Evolutionary conservation across 345 rosid species (phyloP), one percentile per base, ranked within the genome.

Genomic region (Euphorbia lathyris): DNA sequence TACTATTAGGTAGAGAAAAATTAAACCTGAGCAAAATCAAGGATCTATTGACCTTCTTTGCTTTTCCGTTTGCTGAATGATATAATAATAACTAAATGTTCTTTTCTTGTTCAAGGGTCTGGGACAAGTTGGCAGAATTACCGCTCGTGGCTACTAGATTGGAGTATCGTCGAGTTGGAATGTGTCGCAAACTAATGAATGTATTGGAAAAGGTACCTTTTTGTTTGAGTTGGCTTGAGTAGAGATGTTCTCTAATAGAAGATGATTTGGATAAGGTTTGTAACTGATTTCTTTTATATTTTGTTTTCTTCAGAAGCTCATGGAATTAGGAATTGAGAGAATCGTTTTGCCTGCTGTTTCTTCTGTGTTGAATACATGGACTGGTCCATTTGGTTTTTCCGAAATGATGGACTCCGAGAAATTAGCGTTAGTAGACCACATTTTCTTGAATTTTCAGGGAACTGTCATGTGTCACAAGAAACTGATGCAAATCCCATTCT

Each of bases 311-410:
- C 82, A 93, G 98, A 85, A 77, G 72, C 85, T 93, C 20, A 53
- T 20, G 73, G 76, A 71, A 68, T 78, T 88, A 74, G 98, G 97
- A 77, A 93, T 88, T 17, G 76, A 90, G 76, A 86, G 83, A 66
- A 76, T 93, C 80, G 74, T 88, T 74, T 75, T 93, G 77, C 96
- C 97, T 56, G 97, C 98, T 74, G 91, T 85, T 77, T 85, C 87
- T 58, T 72, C 76, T 66, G 80, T 84, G 53, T 48, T 93, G 68
- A 78, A 81, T 68, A 80, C 91, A 19, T 93, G 97, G 96, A 90
- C 86, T 16, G 69, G 76, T 48, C 82, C 96, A 26, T 92, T 92
- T 78, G 98, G 96, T 29, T 92, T 88, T 81, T 55, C 89, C 65
- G 72, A 77, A 79, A 81, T 87, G 89, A 76, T 73, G n/a, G 62